Percentiles rank a stretch among this genome's conserved stretches.
These are phyloP conservation scores for Yamadazyma olivae DNA, from an alignment of 805 yeast species.

Conservation along the genomic window DNA sequence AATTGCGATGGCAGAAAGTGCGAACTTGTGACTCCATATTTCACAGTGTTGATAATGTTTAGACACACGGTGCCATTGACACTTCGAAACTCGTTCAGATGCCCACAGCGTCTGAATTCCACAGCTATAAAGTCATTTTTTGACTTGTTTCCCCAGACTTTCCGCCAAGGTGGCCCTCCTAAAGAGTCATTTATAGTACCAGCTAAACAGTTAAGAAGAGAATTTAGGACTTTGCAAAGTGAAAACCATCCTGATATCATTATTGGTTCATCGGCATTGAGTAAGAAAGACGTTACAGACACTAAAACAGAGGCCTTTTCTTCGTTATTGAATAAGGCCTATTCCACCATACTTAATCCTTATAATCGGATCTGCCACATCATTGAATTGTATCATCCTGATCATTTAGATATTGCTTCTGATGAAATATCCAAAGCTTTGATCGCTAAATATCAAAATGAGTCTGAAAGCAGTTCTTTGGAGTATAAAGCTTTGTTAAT, in stretches of 20 bases:
- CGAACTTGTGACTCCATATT: too few relatives aligned
- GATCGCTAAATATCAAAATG: slow-evolving; percentile 39
- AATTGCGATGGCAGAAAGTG: too few relatives aligned
- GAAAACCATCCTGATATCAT: slow-evolving; percentile 77
- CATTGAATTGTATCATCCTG: slow-evolving; percentile 34
- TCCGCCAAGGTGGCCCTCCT: slow-evolving; percentile 66
- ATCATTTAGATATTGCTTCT: slow-evolving; percentile 47
- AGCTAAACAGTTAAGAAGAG: slow-evolving; percentile 57
- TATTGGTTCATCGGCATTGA: slow-evolving; percentile 21
- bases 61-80: too few relatives aligned
- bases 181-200: slow-evolving; percentile 58
- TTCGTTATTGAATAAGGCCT: slow-evolving; percentile 67
- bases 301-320: slow-evolving; percentile 33
- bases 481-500: slow-evolving; percentile 58
- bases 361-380: slow-evolving; percentile 50
- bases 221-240: slow-evolving; percentile 71
- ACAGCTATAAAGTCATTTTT: slow-evolving; percentile 37
- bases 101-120: background rate
- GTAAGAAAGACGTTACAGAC: slow-evolving; percentile 16
- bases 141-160: slow-evolving; percentile 70
- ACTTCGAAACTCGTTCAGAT: too few relatives aligned
- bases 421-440: slow-evolving; percentile 51
- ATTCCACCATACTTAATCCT: slow-evolving; percentile 67
- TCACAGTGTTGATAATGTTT: too few relatives aligned
- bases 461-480: slow-evolving; percentile 27